phyloP scores from a whole-genome alignment of 2,329 filamentous ascomycete species.

The Magnaporthales sp. region DNA sequence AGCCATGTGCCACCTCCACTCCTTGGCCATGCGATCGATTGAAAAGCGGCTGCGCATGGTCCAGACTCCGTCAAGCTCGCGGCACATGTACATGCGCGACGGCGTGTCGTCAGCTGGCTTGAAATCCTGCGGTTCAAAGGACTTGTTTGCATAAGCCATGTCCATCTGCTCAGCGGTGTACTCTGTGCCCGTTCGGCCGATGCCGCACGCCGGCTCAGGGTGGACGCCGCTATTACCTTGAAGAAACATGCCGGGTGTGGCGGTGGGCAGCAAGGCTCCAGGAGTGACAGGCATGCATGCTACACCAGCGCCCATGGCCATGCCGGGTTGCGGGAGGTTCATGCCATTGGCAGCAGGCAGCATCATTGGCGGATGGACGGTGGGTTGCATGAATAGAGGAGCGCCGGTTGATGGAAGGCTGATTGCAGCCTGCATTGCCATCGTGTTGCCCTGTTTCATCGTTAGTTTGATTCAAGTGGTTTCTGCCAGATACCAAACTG shows the following conservation, averaged over 20 bases:
- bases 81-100: constrained; percentile 51
- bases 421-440: constrained; percentile 11
- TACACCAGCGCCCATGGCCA: constrained; percentile 3
- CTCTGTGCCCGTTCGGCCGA: constrained; percentile 42
- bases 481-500: neutral
- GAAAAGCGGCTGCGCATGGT: constrained; percentile 49
- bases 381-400: constrained; percentile 17
- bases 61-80: constrained; percentile 52
- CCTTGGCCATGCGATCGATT: constrained; percentile 45
- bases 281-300: constrained; percentile 5
- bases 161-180: constrained; percentile 36
- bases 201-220: constrained; percentile 39
- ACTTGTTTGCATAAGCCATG: constrained; percentile 38
- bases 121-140: constrained; percentile 52
- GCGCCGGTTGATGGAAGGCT: constrained; percentile 3
- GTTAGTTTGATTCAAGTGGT: neutral
- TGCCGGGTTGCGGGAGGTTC: constrained; percentile 7
- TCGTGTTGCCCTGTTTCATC: neutral
- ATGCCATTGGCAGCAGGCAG: constrained; percentile 7
- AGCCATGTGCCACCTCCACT: constrained; percentile 50
- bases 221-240: constrained; percentile 29
- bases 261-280: constrained; percentile 10
- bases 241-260: constrained; percentile 19
- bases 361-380: constrained; percentile 9
- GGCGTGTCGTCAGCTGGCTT: constrained; percentile 53